Evolutionary conservation across 371 early-diverging fungal species (phyloP).

Genomic region (Paraphysoderma sedebokerense): DNA sequence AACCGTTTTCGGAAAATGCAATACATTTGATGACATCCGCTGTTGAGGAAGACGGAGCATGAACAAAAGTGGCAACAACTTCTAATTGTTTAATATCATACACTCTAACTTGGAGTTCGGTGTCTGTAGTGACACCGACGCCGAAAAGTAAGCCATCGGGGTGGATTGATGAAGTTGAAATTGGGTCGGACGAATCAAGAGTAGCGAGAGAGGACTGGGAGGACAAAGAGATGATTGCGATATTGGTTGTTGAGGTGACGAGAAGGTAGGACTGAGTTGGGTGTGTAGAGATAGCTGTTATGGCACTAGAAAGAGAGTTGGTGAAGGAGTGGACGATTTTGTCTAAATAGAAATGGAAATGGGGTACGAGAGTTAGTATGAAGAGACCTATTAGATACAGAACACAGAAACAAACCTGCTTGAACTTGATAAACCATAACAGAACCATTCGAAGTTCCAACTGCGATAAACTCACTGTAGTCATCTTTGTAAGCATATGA

Average conservation of each 20-base stretch:
- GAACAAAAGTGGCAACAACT: not conserved
- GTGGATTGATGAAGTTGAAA: not conserved
- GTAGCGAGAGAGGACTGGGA: not conserved
- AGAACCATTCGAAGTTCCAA: no score
- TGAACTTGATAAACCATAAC: no score
- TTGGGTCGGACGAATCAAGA: not conserved
- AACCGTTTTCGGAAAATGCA: slow-evolving; percentile 2
- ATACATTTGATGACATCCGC: not conserved
- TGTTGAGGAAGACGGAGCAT: not conserved
- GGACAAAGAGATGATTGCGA: not conserved
- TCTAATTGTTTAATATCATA: not conserved
- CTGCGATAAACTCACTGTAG: no score
- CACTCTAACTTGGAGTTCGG: not conserved
- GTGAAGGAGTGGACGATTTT: not conserved
- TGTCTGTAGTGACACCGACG: not conserved
- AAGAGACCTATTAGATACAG: no score
- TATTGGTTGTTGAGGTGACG: not conserved
- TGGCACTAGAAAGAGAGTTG: not conserved
- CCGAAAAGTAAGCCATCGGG: slow-evolving; percentile 1
- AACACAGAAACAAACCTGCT: no score
- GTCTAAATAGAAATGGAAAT: no score
- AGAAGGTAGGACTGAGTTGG: not conserved
- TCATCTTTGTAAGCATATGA: no score
- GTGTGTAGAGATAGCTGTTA: not conserved
- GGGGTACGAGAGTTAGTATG: no score